Evolutionary conservation across 2,329 filamentous ascomycete genomes (phyloP).

Genomic region (Penicillium thymicola): DNA sequence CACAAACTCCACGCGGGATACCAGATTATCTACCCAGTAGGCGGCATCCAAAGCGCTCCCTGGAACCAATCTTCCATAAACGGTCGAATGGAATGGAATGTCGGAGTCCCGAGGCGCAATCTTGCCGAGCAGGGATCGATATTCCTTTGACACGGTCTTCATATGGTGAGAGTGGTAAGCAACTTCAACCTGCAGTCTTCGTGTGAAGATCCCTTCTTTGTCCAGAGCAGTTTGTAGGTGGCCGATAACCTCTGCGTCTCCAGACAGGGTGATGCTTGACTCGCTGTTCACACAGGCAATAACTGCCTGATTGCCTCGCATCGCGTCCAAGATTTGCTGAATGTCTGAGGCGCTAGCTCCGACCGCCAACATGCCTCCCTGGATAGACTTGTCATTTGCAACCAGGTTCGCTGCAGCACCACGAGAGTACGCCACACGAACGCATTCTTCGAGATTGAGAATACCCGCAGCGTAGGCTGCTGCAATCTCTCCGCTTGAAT

Average conservation of each 20-base stretch:
- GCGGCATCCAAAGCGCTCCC: constrained; percentile 12
- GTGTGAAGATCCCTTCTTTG: constrained; percentile 25
- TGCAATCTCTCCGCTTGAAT: constrained; percentile 34
- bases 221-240: constrained; percentile 14
- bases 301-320: constrained; percentile 17
- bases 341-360: constrained; percentile 20
- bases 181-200: constrained; percentile 25
- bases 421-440: constrained; percentile 25
- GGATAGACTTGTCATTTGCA: constrained; percentile 12
- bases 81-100: constrained; percentile 22
- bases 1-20: constrained; percentile 22
- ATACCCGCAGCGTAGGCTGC: constrained; percentile 33
- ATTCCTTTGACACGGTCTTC: constrained; percentile 19
- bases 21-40: constrained; percentile 24
- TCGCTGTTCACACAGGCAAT: constrained; percentile 28
- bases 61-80: constrained; percentile 15
- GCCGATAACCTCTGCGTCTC: constrained; percentile 20
- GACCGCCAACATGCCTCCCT: constrained; percentile 30
- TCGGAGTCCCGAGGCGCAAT: constrained; percentile 14
- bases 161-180: constrained; percentile 35
- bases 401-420: constrained; percentile 20
- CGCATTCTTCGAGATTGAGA: constrained; percentile 18
- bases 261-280: constrained; percentile 26
- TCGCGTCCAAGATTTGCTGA: constrained; percentile 16
- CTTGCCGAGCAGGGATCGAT: constrained; percentile 18